Evolutionary conservation across 2,329 filamentous ascomycete species (phyloP).

Genomic region (Fusarium lateritium): DNA sequence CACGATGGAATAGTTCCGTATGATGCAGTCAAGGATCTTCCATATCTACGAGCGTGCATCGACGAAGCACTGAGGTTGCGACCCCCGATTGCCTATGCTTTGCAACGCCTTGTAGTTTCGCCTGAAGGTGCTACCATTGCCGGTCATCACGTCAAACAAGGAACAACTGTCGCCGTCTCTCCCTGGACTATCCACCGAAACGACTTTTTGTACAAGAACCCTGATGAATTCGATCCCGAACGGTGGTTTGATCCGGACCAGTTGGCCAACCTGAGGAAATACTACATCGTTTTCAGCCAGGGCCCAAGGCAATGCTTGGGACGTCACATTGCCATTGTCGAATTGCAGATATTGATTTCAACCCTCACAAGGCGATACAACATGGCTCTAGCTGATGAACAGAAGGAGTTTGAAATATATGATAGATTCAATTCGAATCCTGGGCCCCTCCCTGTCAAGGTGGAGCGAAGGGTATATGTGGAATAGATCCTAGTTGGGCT

Average conservation of each 20-base stretch:
- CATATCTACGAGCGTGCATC: neutral
- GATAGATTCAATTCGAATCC: constrained; percentile 8
- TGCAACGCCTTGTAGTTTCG: neutral
- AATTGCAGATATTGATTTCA: neutral
- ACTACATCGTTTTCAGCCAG: neutral
- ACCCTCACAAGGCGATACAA: neutral
- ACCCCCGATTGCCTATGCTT: neutral
- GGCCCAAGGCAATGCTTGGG: neutral
- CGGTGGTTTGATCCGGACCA: neutral
- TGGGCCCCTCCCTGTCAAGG: neutral
- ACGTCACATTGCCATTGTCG: neutral
- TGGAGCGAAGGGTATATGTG: constrained; percentile 17
- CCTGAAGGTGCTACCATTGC: neutral
- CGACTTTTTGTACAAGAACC: neutral
- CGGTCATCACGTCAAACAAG: neutral
- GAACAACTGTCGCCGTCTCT: neutral
- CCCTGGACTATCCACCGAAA: constrained; percentile 1
- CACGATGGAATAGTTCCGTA: neutral
- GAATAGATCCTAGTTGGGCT: constrained; percentile 1
- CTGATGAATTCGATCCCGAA: neutral
- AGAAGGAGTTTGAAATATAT: constrained; percentile 12
- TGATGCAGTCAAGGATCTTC: neutral
- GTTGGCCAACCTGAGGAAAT: neutral
- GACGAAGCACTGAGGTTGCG: neutral
- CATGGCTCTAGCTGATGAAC: neutral